Evolutionary conservation across 129 eudicot genomes (phyloP).

Genomic region (Logfia minima): DNA sequence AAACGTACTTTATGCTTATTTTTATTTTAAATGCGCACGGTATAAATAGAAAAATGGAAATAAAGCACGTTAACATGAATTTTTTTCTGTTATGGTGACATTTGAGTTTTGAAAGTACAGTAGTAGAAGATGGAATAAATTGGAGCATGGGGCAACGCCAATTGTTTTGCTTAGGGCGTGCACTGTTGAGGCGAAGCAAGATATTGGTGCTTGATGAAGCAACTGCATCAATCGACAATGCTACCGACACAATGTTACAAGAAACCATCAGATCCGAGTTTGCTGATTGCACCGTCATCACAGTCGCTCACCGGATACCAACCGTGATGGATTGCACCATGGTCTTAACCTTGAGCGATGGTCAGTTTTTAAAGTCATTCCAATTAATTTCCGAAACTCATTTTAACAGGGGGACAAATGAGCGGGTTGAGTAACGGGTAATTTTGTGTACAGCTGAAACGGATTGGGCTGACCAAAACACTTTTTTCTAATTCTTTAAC

Average conservation of each 20-base stretch:
- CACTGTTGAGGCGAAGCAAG: conserved; percentile 76
- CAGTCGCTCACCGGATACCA: conserved; percentile 96
- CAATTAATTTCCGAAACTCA: background rate
- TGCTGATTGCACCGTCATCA: conserved; percentile 81
- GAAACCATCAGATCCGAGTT: conserved; percentile 83
- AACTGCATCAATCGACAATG: conserved; percentile 86
- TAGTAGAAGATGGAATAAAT: conserved; percentile 82
- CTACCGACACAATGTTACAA: conserved; percentile 81
- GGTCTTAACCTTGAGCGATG: conserved; percentile 87
- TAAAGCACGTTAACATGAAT: too few species aligned
- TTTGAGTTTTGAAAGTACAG: conserved; percentile 34
- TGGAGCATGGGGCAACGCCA: conserved; percentile 99
- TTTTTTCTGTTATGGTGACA: background rate
- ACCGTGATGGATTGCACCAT: conserved; percentile 91
- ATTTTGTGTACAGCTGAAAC: background rate
- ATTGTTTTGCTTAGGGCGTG: conserved; percentile 88
- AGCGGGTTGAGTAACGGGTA: background rate
- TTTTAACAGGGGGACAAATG: background rate
- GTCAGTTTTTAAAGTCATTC: conserved; percentile 30
- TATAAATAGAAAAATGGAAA: background rate
- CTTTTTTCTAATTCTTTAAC: too few species aligned
- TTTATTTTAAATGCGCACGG: background rate
- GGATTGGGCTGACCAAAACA: too few species aligned
- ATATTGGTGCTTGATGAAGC: conserved; percentile 93
- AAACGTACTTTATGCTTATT: background rate